These are phyloP conservation scores for Nakazawaea ernobii DNA, from an alignment of 805 yeast genomes.

Conservation along the genomic window DNA sequence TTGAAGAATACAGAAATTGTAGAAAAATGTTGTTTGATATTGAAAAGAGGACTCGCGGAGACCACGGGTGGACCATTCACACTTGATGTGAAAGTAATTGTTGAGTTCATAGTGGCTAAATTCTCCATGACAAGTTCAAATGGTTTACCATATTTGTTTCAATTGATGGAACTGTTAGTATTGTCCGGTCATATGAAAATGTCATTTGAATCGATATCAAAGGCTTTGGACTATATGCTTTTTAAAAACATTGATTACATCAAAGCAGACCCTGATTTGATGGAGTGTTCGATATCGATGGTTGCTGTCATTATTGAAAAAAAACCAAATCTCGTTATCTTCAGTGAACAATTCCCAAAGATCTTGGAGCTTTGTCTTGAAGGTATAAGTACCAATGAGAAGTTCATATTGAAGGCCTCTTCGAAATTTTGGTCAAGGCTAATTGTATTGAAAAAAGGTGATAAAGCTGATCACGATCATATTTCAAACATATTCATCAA, in stretches of 20 bases:
- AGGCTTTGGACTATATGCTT: conserved; percentile 33
- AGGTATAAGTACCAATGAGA: conserved; percentile 42
- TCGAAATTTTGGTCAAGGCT: conserved; percentile 51
- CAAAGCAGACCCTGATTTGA: conserved; percentile 51
- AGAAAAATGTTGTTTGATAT: conserved; percentile 57
- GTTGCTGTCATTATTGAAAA: conserved; percentile 43
- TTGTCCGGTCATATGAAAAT: conserved; percentile 29
- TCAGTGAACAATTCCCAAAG: conserved; percentile 17
- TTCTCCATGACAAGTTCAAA: conserved; percentile 21
- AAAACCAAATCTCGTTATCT: conserved; percentile 43
- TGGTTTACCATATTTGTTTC: conserved; percentile 38
- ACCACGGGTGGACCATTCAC: conserved; percentile 61
- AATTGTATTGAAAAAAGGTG: conserved; percentile 38
- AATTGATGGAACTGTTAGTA: conserved; percentile 39
- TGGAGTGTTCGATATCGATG: conserved; percentile 46
- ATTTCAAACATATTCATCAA: conserved; percentile 21
- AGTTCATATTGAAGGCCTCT: conserved; percentile 47
- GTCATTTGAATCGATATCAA: conserved; percentile 26
- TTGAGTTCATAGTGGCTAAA: conserved; percentile 31
- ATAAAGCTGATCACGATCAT: conserved; percentile 29
- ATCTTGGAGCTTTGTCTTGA: conserved; percentile 30
- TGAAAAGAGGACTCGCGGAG: conserved; percentile 63
- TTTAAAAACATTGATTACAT: conserved; percentile 28
- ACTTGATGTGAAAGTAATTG: conserved; percentile 34
- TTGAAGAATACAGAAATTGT: conserved; percentile 43